Conservation (phyloP, 495 filamentous ascomycete species). For the Penicillium silybi region DNA sequence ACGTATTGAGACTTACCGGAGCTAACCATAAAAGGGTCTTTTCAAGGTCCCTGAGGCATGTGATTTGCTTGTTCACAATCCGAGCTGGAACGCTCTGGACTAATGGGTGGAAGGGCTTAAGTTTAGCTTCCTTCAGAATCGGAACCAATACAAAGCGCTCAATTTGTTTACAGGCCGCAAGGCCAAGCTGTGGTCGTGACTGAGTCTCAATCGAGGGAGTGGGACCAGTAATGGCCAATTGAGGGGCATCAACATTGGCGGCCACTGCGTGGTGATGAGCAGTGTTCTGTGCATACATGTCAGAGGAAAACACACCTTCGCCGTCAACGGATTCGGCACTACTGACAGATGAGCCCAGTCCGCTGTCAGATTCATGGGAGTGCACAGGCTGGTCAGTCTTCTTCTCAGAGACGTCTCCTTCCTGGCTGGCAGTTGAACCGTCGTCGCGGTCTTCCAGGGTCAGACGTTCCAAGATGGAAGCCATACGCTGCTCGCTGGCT, state of each 20-base stretch:
- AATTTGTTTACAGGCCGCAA: slow-evolving; percentile 52
- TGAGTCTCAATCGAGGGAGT: slow-evolving; percentile 26
- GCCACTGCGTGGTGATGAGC: not conserved
- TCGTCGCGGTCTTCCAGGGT: slow-evolving; percentile 28
- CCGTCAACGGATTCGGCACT: slow-evolving; percentile 22
- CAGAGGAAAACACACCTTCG: slow-evolving; percentile 14
- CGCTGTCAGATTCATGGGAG: slow-evolving; percentile 48
- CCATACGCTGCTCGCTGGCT: slow-evolving; percentile 46
- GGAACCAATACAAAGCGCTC: slow-evolving; percentile 54
- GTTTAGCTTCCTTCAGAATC: slow-evolving; percentile 47
- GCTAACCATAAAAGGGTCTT: slow-evolving; percentile 84
- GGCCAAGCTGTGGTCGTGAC: slow-evolving; percentile 42
- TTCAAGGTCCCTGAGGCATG: slow-evolving; percentile 82
- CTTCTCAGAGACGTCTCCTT: not conserved
- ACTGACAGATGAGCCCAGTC: slow-evolving; percentile 54
- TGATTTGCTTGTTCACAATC: slow-evolving; percentile 74
- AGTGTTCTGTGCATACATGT: not conserved
- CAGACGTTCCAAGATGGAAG: slow-evolving; percentile 40
- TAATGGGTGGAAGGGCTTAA: slow-evolving; percentile 76
- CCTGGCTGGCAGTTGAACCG: not conserved
- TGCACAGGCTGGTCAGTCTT: slow-evolving; percentile 23
- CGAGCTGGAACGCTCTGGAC: slow-evolving; percentile 69
- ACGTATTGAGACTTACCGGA: slow-evolving; percentile 66
- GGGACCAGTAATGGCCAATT: slow-evolving; percentile 45
- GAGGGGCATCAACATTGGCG: slow-evolving; percentile 30